These are phyloP conservation scores for Phytopythium vexans DNA, from an alignment of 352 stramenopile genomes.

Conservation along the genomic window DNA sequence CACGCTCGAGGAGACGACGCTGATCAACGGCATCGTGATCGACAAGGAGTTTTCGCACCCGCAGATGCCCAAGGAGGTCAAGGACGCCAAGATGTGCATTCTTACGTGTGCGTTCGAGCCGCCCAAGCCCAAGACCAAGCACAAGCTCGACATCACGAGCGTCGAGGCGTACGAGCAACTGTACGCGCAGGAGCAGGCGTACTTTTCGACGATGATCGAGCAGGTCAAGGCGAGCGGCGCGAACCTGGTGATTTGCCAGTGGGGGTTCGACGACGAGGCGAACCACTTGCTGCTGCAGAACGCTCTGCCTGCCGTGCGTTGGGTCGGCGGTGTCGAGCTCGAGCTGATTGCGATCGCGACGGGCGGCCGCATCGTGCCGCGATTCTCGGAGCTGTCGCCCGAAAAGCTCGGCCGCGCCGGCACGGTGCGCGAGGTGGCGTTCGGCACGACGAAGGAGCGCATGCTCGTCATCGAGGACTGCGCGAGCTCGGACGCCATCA, in stretches of 20 bases:
- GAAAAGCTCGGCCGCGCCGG: conserved; percentile 97
- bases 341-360: conserved; percentile 99
- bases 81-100: conserved; percentile 98
- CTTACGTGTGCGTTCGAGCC: conserved; percentile 99
- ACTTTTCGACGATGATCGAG: conserved; percentile 99
- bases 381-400: conserved; percentile 95
- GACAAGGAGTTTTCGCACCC: conserved; percentile 99
- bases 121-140: conserved; percentile 99
- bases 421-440: conserved; percentile 95
- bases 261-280: conserved; percentile 99
- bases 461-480: conserved; percentile 99
- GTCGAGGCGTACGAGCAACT: conserved; percentile 97
- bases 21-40: conserved; percentile 99
- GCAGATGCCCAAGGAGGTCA: conserved; percentile 97
- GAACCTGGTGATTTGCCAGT: conserved; percentile 99
- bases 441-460: conserved; percentile 97
- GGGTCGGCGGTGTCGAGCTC: conserved; percentile 99
- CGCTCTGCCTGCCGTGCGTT: conserved; percentile 96
- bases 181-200: conserved; percentile 97
- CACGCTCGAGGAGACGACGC: conserved; percentile 95
- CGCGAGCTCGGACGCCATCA: conserved; percentile 97
- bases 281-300: conserved; percentile 99
- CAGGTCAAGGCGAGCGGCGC: conserved; percentile 98
- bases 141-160: conserved; percentile 99
- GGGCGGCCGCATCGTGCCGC: conserved; percentile 97